A percentile compares a stretch with the other conserved stretches of the same genome.
Conservation (phyloP, 2,329 filamentous ascomycete species). For the Monilinia fructicola region DNA sequence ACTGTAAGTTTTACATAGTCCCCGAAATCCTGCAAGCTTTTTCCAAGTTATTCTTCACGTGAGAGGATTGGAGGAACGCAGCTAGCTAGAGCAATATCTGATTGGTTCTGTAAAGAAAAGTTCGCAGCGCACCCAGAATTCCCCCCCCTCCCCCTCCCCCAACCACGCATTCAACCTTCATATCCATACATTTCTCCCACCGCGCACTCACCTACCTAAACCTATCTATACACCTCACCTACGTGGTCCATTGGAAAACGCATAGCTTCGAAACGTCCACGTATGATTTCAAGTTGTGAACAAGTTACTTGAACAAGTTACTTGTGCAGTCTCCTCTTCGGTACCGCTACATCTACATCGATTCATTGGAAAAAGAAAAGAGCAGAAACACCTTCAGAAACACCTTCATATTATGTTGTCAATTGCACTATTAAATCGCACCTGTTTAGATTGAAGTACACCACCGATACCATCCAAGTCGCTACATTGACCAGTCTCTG, state of each 20-base stretch:
- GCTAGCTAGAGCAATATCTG: slow-evolving; percentile 25
- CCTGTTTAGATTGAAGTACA: slow-evolving; percentile 15
- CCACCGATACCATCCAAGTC: slow-evolving; percentile 19
- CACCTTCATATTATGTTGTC: slow-evolving; percentile 33
- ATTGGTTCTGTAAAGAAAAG: slow-evolving; percentile 34
- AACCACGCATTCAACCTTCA: slow-evolving; percentile 25
- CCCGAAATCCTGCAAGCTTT: slow-evolving; percentile 22
- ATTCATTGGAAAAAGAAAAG: slow-evolving; percentile 24
- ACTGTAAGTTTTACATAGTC: slow-evolving; percentile 26
- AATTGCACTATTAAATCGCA: slow-evolving; percentile 28
- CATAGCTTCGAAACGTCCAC: slow-evolving; percentile 35
- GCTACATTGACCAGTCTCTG: slow-evolving; percentile 19
- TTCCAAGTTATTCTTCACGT: slow-evolving; percentile 21
- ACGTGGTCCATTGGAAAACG: slow-evolving; percentile 37
- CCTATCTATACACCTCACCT: slow-evolving; percentile 26
- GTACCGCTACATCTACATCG: slow-evolving; percentile 28
- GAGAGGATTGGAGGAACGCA: slow-evolving; percentile 13
- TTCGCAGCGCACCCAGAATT: slow-evolving; percentile 27
- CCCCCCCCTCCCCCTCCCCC: neutral
- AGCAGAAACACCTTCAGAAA: slow-evolving; percentile 27
- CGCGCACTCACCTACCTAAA: slow-evolving; percentile 24
- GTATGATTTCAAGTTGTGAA: slow-evolving; percentile 31
- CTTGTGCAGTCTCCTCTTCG: slow-evolving; percentile 16
- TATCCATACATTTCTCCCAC: slow-evolving; percentile 28
- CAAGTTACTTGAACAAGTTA: slow-evolving; percentile 21